phyloP scores from a whole-genome alignment of 441 rosid species.

The Populus tomentosa region DNA sequence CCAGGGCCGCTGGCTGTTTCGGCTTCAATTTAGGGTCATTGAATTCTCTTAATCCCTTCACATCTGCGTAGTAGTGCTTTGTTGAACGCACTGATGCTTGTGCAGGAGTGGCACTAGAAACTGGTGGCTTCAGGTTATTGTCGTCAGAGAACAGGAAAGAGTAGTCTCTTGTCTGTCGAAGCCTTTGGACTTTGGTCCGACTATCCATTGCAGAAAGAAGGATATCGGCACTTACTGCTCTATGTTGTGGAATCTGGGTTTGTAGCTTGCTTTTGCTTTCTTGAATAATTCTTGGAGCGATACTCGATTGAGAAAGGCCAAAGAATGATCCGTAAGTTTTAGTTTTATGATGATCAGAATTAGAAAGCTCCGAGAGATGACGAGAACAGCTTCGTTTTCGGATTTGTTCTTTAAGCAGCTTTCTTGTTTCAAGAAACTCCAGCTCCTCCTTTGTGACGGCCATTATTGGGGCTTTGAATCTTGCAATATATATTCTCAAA shows the following conservation, averaged over 20 bases:
- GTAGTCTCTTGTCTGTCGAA: constrained; percentile 10
- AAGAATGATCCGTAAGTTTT: too few relatives aligned
- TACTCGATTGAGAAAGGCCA: too few relatives aligned
- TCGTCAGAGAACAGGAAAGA: not conserved
- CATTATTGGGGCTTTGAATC: too few relatives aligned
- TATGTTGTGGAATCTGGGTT: not conserved
- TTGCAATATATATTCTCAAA: not conserved
- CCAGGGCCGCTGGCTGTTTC: not conserved
- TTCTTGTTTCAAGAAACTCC: not conserved
- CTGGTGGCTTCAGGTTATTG: not conserved
- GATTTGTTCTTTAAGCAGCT: not conserved
- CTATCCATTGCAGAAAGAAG: not conserved
- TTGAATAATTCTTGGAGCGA: not conserved
- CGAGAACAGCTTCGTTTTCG: not conserved
- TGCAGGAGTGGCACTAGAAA: too few relatives aligned
- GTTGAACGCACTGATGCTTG: too few relatives aligned
- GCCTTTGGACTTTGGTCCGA: too few relatives aligned
- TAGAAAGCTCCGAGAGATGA: too few relatives aligned
- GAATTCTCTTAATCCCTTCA: too few relatives aligned
- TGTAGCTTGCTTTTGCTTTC: not conserved
- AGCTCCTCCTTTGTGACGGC: not conserved
- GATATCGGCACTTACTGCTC: not conserved
- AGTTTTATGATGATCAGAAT: too few relatives aligned
- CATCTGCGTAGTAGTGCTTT: too few relatives aligned
- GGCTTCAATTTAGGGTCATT: too few relatives aligned